Percentiles rank a stretch among this genome's conserved stretches.
phyloP scores from a whole-genome alignment of 2,329 filamentous ascomycete species.

The Chrysoporthe deuterocubensis region DNA sequence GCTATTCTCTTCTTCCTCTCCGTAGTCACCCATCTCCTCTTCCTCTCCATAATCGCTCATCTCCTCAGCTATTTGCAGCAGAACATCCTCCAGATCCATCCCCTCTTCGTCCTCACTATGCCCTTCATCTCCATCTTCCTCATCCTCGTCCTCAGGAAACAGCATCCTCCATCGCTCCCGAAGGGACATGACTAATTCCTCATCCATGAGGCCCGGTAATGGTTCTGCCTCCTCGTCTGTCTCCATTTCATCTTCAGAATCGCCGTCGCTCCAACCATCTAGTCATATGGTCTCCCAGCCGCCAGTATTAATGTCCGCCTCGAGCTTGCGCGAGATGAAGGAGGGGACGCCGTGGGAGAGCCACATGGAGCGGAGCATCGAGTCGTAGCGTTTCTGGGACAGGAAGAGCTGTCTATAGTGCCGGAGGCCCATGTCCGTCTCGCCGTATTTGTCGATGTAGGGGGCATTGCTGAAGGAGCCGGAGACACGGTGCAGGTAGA shows the following conservation, averaged over 20 bases:
- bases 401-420: slow-evolving; percentile 88
- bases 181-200: too few species aligned
- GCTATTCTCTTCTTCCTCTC: background rate
- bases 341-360: slow-evolving; percentile 85
- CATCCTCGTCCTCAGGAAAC: background rate
- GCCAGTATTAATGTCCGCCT: slow-evolving; percentile 95
- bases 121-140: slow-evolving; percentile 13
- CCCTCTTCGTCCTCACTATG: slow-evolving; percentile 11
- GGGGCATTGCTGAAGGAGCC: slow-evolving; percentile 88
- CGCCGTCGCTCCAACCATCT: slow-evolving; percentile 22
- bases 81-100: slow-evolving; percentile 12
- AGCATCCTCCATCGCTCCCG: background rate
- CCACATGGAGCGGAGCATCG: slow-evolving; percentile 83
- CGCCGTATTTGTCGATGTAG: slow-evolving; percentile 94
- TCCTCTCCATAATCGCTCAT: slow-evolving; percentile 9
- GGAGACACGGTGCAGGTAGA: slow-evolving; percentile 80
- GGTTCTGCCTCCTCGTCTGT: slow-evolving; percentile 6
- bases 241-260: slow-evolving; percentile 11
- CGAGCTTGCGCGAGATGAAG: slow-evolving; percentile 85
- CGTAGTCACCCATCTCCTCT: background rate
- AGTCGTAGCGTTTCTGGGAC: slow-evolving; percentile 93
- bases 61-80: slow-evolving; percentile 6
- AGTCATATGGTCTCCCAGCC: slow-evolving; percentile 86
- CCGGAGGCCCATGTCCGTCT: slow-evolving; percentile 88
- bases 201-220: background rate